These are phyloP conservation scores for Suillus decipiens DNA, from an alignment of 768 basidiomycete species.

Conservation along the genomic window DNA sequence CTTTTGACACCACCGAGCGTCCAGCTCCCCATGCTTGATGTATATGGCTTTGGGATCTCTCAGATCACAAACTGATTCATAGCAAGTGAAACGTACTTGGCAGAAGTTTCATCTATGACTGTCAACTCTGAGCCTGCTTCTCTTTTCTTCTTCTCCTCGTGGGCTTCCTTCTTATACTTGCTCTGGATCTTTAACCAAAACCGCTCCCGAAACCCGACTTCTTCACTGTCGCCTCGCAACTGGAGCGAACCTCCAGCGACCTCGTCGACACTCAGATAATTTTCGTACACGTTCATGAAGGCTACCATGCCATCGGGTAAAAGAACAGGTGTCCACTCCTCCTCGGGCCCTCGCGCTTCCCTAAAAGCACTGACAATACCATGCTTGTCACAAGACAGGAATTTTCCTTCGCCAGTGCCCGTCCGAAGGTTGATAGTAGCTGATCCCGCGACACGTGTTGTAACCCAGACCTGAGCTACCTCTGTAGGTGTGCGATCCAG, in stretches of 20 bases:
- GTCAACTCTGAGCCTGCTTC: slow-evolving; percentile 52
- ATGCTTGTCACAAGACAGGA: slow-evolving; percentile 84
- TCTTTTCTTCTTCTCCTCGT: slow-evolving; percentile 73
- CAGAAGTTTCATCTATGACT: slow-evolving; percentile 67
- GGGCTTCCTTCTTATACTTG: slow-evolving; percentile 84
- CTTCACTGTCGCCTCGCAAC: slow-evolving; percentile 82
- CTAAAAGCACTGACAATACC: slow-evolving; percentile 83
- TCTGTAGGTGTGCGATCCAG: slow-evolving; percentile 76
- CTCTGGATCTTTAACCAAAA: slow-evolving; percentile 90
- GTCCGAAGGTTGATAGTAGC: slow-evolving; percentile 84
- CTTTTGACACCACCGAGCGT: slow-evolving; percentile 63
- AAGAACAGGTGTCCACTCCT: slow-evolving; percentile 89
- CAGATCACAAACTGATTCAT: slow-evolving; percentile 1
- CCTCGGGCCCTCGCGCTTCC: slow-evolving; percentile 90
- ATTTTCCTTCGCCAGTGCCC: slow-evolving; percentile 87
- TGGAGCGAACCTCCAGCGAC: slow-evolving; percentile 80
- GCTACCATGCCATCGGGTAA: slow-evolving; percentile 85
- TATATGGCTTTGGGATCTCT: slow-evolving; percentile 47
- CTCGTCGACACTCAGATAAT: slow-evolving; percentile 83
- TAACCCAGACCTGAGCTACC: slow-evolving; percentile 90
- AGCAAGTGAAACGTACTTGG: slow-evolving; percentile 60
- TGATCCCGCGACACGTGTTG: slow-evolving; percentile 82
- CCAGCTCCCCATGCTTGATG: slow-evolving; percentile 89
- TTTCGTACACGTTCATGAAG: slow-evolving; percentile 88
- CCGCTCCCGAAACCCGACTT: slow-evolving; percentile 81